A percentile compares a stretch with the other conserved stretches of the same genome.
Evolutionary conservation across 2,329 filamentous ascomycete genomes (phyloP).

Genomic region (Phoma sp.): DNA sequence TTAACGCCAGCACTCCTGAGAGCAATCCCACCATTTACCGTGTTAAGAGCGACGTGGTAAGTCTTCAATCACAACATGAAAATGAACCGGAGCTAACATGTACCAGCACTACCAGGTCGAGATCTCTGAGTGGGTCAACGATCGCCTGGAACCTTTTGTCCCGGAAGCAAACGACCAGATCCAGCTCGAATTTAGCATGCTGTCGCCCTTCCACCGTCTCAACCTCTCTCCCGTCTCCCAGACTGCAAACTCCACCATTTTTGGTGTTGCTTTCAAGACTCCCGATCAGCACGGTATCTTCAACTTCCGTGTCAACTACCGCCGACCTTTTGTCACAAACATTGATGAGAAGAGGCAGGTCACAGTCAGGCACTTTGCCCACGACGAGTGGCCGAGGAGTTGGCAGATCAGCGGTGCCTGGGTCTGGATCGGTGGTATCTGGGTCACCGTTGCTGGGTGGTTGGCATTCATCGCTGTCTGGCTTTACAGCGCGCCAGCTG

Average conservation of each 20-base stretch:
- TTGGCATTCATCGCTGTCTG: conserved; percentile 84
- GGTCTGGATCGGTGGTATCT: conserved; percentile 92
- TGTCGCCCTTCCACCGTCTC: conserved; percentile 94
- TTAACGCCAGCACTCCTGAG: conserved; percentile 51
- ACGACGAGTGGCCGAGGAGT: conserved; percentile 94
- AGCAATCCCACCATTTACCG: conserved; percentile 88
- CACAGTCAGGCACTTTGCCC: conserved; percentile 93
- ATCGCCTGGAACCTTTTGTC: conserved; percentile 76
- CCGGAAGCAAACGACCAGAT: conserved; percentile 73
- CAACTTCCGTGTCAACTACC: conserved; percentile 97
- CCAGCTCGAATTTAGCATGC: conserved; percentile 98
- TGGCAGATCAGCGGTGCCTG: conserved; percentile 89
- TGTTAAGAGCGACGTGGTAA: conserved; percentile 94
- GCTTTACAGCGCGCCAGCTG: conserved; percentile 75
- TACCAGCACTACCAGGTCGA: conserved; percentile 82
- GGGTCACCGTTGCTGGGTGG: conserved; percentile 82
- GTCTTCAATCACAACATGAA: conserved; percentile 48
- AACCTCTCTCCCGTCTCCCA: conserved; percentile 65
- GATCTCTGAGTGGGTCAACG: conserved; percentile 80
- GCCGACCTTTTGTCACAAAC: conserved; percentile 86
- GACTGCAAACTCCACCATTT: conserved; percentile 73
- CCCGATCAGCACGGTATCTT: conserved; percentile 99
- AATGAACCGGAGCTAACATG: conserved; percentile 11
- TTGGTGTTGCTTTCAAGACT: conserved; percentile 75
- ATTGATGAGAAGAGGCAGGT: conserved; percentile 95